Percentiles rank a stretch among this genome's conserved stretches.
These are phyloP conservation scores for Lentinula edodes DNA, from an alignment of 768 basidiomycete species.

Conservation along the genomic window DNA sequence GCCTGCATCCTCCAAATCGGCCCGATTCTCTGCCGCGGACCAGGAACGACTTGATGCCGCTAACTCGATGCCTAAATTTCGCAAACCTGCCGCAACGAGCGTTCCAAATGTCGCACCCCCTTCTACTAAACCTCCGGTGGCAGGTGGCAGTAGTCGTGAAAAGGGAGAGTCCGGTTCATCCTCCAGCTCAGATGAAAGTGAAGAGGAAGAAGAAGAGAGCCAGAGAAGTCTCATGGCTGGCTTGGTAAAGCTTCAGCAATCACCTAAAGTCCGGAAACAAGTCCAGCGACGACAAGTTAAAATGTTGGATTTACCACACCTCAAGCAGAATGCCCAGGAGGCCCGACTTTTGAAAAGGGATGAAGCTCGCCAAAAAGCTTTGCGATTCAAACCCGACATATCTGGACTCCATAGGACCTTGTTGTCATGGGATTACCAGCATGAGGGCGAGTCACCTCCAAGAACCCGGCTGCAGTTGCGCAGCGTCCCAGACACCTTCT, in stretches of 20 bases:
- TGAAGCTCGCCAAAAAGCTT: constrained; percentile 52
- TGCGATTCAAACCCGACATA: constrained; percentile 80
- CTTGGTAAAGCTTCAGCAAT: constrained; percentile 55
- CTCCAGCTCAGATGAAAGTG: constrained; percentile 36
- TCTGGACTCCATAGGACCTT: constrained; percentile 71
- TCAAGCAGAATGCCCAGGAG: constrained; percentile 34
- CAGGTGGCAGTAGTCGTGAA: constrained; percentile 4
- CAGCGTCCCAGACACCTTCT: constrained; percentile 63
- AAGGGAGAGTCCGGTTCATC: constrained; percentile 36
- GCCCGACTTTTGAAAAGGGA: constrained; percentile 52
- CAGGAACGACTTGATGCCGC: constrained; percentile 31
- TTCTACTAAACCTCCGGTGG: constrained; percentile 9
- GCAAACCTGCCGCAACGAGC: constrained; percentile 16
- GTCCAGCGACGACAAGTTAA: constrained; percentile 59
- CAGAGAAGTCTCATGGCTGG: constrained; percentile 42
- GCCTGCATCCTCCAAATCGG: constrained; percentile 9
- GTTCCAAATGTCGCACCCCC: constrained; percentile 14
- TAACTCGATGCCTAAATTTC: constrained; percentile 36
- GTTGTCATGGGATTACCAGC: constrained; percentile 83
- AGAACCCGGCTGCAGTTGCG: constrained; percentile 29
- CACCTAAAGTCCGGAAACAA: constrained; percentile 53
- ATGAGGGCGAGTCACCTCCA: constrained; percentile 60
- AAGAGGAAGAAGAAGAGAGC: constrained; percentile 43
- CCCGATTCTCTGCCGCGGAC: constrained; percentile 19
- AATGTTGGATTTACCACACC: constrained; percentile 49